phyloP scores from a whole-genome alignment of 441 rosid genomes.

The Viola pubescens region DNA sequence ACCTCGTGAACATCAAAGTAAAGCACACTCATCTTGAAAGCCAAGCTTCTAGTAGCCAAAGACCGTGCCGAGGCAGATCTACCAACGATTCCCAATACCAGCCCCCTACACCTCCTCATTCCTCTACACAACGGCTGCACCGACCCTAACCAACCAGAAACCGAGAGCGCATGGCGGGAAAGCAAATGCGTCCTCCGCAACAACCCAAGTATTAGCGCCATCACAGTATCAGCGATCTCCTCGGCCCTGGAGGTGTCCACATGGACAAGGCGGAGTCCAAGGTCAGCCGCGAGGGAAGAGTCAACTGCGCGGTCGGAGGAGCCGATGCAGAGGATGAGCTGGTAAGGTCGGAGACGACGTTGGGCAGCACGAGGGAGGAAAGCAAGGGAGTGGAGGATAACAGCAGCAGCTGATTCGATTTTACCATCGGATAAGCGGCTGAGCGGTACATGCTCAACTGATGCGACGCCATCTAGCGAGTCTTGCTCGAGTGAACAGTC shows the following conservation, averaged over 20 bases:
- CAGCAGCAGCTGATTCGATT: slow-evolving; percentile 85
- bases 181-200: slow-evolving; percentile 85
- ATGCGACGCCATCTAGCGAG: slow-evolving; percentile 70
- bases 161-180: slow-evolving; percentile 75
- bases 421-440: slow-evolving; percentile 75
- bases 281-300: slow-evolving; percentile 81
- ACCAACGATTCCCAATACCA: slow-evolving; percentile 88
- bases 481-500: slow-evolving; percentile 75
- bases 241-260: slow-evolving; percentile 85
- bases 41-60: slow-evolving; percentile 81
- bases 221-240: slow-evolving; percentile 93
- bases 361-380: slow-evolving; percentile 99
- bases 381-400: slow-evolving; percentile 87
- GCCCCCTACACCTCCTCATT: slow-evolving; percentile 90
- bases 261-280: slow-evolving; percentile 84
- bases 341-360: slow-evolving; percentile 89
- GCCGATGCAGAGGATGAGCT: slow-evolving; percentile 89
- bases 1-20: slow-evolving; percentile 85
- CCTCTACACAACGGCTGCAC: slow-evolving; percentile 89
- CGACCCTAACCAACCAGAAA: slow-evolving; percentile 91
- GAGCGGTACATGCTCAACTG: slow-evolving; percentile 85
- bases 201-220: slow-evolving; percentile 96
- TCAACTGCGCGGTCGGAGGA: slow-evolving; percentile 85
- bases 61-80: slow-evolving; percentile 83
- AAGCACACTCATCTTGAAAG: slow-evolving; percentile 91